Base-by-base conservation (phyloP, 1,139 yeast species). In the Debaryomycetaceae sp. region DNA sequence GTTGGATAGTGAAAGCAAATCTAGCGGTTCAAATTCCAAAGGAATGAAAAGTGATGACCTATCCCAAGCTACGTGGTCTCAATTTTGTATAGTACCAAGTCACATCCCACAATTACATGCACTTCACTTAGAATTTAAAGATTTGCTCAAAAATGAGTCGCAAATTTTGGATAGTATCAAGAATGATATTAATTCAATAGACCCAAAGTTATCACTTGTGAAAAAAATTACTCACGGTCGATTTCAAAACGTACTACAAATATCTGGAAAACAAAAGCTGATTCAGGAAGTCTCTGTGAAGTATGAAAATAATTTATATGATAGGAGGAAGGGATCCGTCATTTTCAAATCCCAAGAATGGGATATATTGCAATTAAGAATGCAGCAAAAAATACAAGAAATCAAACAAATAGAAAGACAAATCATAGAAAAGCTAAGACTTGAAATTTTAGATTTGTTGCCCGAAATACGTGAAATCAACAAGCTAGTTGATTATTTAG, bases 401-500 rank as follows among this genome's bases (percentile, higher is more conserved):
- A 70, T 72, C 8, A 52, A 47, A n/a, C 45, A 33, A 1, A 69
- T 69, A 35, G 92, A 85, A 53, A 57, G 56, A 3, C 47, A 46
- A 6, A 67, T 83, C 11, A 59, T 83, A 3, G 63, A 67, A 1
- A 56, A 56, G 4, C 59, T 83, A 28, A 63, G 76, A 29, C 42
- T 42, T 2, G 55, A 63, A 28, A 70, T 79, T 0, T 52, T 79
- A 2, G 58, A 58, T 0, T 48, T 61, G 28, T 63, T 73, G 13
- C 53, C 65, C 0, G 59, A 57, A 3, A 65, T 83, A n/a, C 65
- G 87, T 30, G 49, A 55, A 31, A 60, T 73, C 42, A 61, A 81
- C 45, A 53, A 66, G 39, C 52, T 72, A 36, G 65, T 83, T 19
- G 96, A 88, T 47, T 75, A 75, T 42, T 55, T 91, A 6, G 98